A percentile compares a stretch with the other conserved stretches of the same genome.
These are phyloP conservation scores for Pseudonitzschia multiseries DNA, from an alignment of 108 stramenopile species.

Conservation along the genomic window DNA sequence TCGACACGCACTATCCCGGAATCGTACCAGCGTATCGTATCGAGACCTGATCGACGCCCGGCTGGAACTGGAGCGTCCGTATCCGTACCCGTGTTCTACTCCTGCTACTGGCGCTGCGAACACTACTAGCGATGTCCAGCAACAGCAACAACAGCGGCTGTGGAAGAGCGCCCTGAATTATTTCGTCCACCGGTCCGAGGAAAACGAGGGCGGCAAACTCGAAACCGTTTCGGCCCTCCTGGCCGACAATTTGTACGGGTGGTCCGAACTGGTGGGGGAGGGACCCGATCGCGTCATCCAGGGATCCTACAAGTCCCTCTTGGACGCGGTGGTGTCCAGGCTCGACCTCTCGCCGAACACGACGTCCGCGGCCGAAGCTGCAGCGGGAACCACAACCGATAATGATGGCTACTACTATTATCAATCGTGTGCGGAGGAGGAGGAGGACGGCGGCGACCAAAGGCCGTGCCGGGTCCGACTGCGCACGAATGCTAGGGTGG, in stretches of 20 bases:
- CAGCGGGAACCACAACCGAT: not conserved
- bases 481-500: constrained; percentile 1
- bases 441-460: not conserved
- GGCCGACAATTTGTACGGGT: not conserved
- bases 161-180: constrained; percentile 17
- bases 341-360: not conserved
- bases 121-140: not conserved
- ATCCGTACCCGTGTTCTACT: too few relatives aligned
- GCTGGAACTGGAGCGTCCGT: not conserved
- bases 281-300: constrained; percentile 17
- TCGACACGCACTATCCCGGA: not conserved
- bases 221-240: constrained; percentile 6
- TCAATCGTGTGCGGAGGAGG: not conserved
- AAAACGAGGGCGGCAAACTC: constrained; percentile 29
- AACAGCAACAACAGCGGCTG: not conserved
- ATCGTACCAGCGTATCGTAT: not conserved
- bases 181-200: constrained; percentile 25
- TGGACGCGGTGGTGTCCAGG: not conserved
- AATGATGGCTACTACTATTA: not conserved
- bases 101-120: too few relatives aligned
- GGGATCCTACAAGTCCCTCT: constrained; percentile 12
- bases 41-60: constrained; percentile 4
- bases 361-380: not conserved
- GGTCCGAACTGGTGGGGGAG: not conserved
- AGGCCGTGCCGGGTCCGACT: not conserved